Evolutionary conservation across 2,329 filamentous ascomycete species (phyloP).

Genomic region (Xylariaceae sp.): DNA sequence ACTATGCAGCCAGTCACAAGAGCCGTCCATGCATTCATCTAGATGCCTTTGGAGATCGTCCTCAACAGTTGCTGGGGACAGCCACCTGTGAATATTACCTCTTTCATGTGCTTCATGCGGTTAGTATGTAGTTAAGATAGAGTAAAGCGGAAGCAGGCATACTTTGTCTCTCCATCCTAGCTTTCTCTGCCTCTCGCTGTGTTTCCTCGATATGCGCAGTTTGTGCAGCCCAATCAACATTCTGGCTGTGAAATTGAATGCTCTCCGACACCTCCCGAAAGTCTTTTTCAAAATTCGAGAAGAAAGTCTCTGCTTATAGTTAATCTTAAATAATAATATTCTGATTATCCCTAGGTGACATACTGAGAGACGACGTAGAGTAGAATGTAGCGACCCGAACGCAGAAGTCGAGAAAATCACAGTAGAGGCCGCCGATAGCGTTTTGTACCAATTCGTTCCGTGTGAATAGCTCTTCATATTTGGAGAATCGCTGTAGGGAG

Average conservation of each 20-base stretch:
- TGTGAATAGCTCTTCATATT: slow-evolving; percentile 27
- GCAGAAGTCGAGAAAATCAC: slow-evolving; percentile 29
- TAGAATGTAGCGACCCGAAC: slow-evolving; percentile 26
- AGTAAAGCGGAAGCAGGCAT: background rate
- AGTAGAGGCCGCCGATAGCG: slow-evolving; percentile 26
- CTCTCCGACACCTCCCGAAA: slow-evolving; percentile 25
- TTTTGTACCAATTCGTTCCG: slow-evolving; percentile 22
- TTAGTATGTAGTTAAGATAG: slow-evolving; percentile 16
- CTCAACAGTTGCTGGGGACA: slow-evolving; percentile 24
- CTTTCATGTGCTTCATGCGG: slow-evolving; percentile 20
- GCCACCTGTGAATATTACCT: slow-evolving; percentile 27
- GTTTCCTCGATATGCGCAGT: slow-evolving; percentile 26
- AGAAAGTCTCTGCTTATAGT: slow-evolving; percentile 17
- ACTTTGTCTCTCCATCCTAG: slow-evolving; percentile 24
- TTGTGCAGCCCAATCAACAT: no score
- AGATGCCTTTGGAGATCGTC: slow-evolving; percentile 27
- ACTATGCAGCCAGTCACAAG: slow-evolving; percentile 15
- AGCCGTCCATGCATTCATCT: slow-evolving; percentile 13
- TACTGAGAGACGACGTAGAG: slow-evolving; percentile 18
- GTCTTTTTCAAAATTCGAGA: slow-evolving; percentile 27
- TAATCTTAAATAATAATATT: no score
- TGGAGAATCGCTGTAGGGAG: slow-evolving; percentile 27
- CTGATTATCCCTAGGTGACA: background rate
- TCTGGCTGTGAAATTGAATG: slow-evolving; percentile 24
- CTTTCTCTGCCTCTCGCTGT: slow-evolving; percentile 23